Evolutionary conservation across 2,329 filamentous ascomycete genomes (phyloP), one percentile per base, ranked within the genome.

Genomic region (Calonectria ilicicola): DNA sequence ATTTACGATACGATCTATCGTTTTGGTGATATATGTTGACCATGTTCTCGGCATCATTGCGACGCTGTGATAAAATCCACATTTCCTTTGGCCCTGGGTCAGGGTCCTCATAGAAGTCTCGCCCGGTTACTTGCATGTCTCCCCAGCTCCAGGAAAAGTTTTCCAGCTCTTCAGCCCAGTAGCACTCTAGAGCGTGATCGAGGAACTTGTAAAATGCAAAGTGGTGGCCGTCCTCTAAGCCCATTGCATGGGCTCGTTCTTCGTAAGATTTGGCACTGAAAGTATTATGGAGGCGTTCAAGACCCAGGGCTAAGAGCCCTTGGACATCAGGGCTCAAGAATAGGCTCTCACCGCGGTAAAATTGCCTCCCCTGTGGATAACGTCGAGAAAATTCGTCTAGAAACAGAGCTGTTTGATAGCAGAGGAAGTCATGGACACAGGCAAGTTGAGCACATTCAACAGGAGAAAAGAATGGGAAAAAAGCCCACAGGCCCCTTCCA

Each of bases 141-240:
- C 53, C 53, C 53, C 53, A 26, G 21, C 32, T 35, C 53, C 53
- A 60, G 12, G 23, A 60, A 40, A 60, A 60, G 14, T 60, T 32
- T 0, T 60, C 53, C 21, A 60, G 14, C 32, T 60, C 53, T 40
- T 60, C 53, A 1, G 32, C 53, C 35, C 35, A 60, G 35, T 60
- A 60, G 15, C 53, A 60, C 35, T 60, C 53, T 7, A 60, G 15
- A 3, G 53, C 53, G 35, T 60, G 53, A 21, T 60, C 53, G 7
- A 60, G 53, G 17, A 60, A 60, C 29, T 60, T 60, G 21, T 60
- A 60, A 15, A 60, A 60, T 9, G 35, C 53, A 60, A 60, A 60
- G 7, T n/a, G 35, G 14, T 60, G 53, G 21, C 53, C 27, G 10
- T 40, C n/a, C 32, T 40, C n/a, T 3, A 60, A 35, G 10, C 23